Percentiles rank a stretch among this genome's conserved stretches.
Conservation (phyloP, 164 flowering plant species). For the Vitis riparia region DNA sequence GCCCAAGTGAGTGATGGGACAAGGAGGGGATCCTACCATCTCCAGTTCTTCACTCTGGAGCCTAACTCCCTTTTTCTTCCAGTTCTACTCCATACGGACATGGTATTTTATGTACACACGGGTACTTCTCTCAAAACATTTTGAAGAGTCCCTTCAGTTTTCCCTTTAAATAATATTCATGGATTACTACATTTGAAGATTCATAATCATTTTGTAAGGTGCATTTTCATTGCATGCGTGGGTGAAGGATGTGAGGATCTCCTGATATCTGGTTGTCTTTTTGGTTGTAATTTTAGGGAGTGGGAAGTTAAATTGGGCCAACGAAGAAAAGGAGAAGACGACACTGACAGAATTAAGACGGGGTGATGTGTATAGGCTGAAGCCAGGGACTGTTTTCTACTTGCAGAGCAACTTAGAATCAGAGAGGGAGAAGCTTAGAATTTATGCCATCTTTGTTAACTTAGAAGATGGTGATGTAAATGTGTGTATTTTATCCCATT, state of each 20-base stretch:
- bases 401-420: conserved; percentile 52
- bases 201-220: too few species aligned
- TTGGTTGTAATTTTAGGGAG: conserved; percentile 46
- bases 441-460: conserved; percentile 59
- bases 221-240: too few species aligned
- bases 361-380: conserved; percentile 69
- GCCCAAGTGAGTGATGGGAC: conserved; percentile 45
- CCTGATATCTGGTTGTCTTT: background rate
- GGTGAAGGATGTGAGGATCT: too few species aligned
- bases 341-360: conserved; percentile 21
- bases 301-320: conserved; percentile 65
- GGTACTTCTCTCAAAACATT: conserved; percentile 32
- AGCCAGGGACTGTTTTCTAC: conserved; percentile 59
- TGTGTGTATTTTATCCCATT: conserved; percentile 17
- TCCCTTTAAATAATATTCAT: too few species aligned
- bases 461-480: conserved; percentile 21
- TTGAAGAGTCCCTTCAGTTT: too few species aligned
- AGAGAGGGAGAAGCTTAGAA: conserved; percentile 54
- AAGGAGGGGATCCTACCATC: conserved; percentile 40
- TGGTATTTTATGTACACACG: conserved; percentile 77
- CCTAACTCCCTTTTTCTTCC: conserved; percentile 87
- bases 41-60: conserved; percentile 79
- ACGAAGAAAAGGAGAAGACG: conserved; percentile 26
- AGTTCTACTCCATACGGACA: conserved; percentile 68
- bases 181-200: too few species aligned